Evolutionary conservation across 345 rosid species (phyloP).

Genomic region (Aquilaria malaccensis): DNA sequence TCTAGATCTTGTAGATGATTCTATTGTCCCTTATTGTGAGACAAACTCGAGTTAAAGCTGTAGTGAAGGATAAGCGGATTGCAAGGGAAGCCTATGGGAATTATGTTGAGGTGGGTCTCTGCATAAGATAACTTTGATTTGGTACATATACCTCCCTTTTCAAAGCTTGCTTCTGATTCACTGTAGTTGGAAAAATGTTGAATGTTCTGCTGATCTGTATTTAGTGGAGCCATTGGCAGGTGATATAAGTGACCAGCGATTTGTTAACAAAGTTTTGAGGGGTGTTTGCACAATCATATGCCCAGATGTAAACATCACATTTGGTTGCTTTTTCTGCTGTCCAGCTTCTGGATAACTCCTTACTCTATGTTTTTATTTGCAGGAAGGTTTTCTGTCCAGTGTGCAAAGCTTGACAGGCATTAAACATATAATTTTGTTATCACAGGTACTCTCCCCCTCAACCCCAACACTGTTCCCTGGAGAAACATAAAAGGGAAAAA

Average conservation of each 20-base stretch:
- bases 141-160: neutral
- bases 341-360: neutral
- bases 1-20: constrained; percentile 69
- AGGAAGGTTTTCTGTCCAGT: constrained; percentile 80
- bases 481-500: neutral
- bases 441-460: constrained; percentile 55
- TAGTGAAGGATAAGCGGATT: constrained; percentile 65
- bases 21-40: constrained; percentile 68
- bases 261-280: constrained; percentile 54
- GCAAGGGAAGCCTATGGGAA: constrained; percentile 82
- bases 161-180: neutral
- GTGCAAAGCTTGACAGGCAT: constrained; percentile 60
- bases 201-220: constrained; percentile 7
- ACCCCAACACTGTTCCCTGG: neutral
- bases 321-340: neutral
- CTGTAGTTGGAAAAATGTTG: neutral
- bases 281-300: constrained; percentile 78
- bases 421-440: constrained; percentile 62
- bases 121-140: neutral
- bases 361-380: constrained; percentile 11
- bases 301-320: constrained; percentile 44
- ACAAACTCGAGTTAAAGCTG: constrained; percentile 57
- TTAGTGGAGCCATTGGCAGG: constrained; percentile 47
- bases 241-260: constrained; percentile 45
- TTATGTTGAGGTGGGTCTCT: constrained; percentile 67